These are phyloP conservation scores for Lanmaoa pseudosensibilis DNA, from an alignment of 768 basidiomycete genomes.

Conservation along the genomic window DNA sequence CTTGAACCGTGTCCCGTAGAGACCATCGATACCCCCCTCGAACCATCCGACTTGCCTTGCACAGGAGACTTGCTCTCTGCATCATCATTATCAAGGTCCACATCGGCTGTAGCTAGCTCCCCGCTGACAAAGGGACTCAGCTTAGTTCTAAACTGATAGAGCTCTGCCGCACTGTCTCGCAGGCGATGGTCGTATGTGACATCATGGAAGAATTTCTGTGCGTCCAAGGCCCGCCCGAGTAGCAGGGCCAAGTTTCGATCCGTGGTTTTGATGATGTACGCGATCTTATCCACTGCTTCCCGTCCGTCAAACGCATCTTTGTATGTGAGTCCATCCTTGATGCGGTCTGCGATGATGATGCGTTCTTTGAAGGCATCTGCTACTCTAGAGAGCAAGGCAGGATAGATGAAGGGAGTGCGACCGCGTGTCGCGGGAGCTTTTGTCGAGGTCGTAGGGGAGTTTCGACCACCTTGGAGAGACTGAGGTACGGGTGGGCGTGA, in stretches of 20 bases:
- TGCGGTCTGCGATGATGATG: constrained; percentile 69
- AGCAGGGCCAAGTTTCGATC: constrained; percentile 94
- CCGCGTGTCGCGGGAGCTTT: constrained; percentile 38
- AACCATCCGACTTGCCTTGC: constrained; percentile 19
- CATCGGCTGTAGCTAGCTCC: constrained; percentile 46
- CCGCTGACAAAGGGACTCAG: constrained; percentile 85
- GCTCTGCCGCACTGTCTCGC: constrained; percentile 81
- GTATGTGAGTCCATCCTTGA: constrained; percentile 96
- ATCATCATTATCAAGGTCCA: constrained; percentile 39
- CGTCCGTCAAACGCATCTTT: constrained; percentile 96
- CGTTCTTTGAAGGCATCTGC: constrained; percentile 91
- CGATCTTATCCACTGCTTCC: constrained; percentile 95
- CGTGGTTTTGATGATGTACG: constrained; percentile 97
- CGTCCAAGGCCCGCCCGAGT: constrained; percentile 92
- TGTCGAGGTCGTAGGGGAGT: constrained; percentile 37
- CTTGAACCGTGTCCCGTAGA: constrained; percentile 35
- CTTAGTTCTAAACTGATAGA: constrained; percentile 91
- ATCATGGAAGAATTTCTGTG: constrained; percentile 99
- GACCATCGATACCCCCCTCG: constrained; percentile 24
- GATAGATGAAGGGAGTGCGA: constrained; percentile 82
- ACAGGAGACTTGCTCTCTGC: constrained; percentile 31
- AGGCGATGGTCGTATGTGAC: constrained; percentile 98
- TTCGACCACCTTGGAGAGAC: constrained; percentile 40
- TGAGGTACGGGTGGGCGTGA: constrained; percentile 37
- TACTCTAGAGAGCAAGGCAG: constrained; percentile 93